Evolutionary conservation across 495 filamentous ascomycete species (phyloP).

Genomic region (Glarea lozoyensis): DNA sequence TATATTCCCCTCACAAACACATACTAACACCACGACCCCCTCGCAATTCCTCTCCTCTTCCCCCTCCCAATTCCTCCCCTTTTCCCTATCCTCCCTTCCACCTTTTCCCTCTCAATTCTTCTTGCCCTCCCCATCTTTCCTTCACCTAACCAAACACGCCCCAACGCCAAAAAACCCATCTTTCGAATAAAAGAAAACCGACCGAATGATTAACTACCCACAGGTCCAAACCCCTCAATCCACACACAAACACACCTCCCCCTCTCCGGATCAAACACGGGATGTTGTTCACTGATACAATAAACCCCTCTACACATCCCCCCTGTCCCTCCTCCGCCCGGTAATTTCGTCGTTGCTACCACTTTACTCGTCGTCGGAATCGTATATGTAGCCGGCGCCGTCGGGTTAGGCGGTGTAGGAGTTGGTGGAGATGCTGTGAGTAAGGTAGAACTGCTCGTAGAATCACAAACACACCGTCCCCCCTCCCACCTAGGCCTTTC

Average conservation of each 20-base stretch:
- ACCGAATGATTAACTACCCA: too few species aligned
- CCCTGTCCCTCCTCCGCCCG: background rate
- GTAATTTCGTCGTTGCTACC: background rate
- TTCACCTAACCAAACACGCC: too few species aligned
- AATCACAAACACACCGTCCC: background rate
- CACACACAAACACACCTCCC: background rate
- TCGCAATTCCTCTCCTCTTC: too few species aligned
- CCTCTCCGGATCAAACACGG: background rate
- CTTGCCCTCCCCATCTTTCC: too few species aligned
- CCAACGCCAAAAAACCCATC: too few species aligned
- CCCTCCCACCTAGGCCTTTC: background rate
- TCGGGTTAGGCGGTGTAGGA: background rate
- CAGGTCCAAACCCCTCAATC: background rate
- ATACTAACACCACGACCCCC: too few species aligned
- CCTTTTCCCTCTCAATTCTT: too few species aligned
- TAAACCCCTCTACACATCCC: background rate
- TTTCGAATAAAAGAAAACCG: too few species aligned
- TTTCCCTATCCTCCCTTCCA: too few species aligned
- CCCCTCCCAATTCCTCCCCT: too few species aligned
- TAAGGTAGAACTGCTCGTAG: background rate
- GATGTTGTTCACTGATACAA: background rate
- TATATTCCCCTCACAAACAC: too few species aligned
- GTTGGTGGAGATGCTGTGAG: background rate
- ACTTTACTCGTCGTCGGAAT: background rate
- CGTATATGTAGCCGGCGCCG: background rate